phyloP scores from a whole-genome alignment of 208 protist species.

The Spongospora subterranea region DNA sequence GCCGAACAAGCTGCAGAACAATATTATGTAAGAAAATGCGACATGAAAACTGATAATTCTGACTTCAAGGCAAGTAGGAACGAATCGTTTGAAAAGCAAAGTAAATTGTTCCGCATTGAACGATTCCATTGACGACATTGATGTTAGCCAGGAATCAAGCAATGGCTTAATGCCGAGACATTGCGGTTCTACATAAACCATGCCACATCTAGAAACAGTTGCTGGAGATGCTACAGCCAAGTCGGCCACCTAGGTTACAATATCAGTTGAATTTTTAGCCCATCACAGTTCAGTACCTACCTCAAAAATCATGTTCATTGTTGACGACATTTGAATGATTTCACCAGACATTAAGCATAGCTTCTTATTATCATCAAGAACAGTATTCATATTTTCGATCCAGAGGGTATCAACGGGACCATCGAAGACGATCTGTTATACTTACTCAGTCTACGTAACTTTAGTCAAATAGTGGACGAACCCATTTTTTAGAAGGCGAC shows the following conservation, averaged over 20 bases:
- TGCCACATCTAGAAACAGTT: slow-evolving; percentile 97
- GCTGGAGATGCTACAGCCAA: slow-evolving; percentile 94
- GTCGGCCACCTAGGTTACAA: slow-evolving; percentile 97
- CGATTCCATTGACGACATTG: slow-evolving; percentile 56
- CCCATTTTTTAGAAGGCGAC: slow-evolving; percentile 79
- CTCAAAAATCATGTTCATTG: slow-evolving; percentile 78
- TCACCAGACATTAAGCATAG: slow-evolving; percentile 93
- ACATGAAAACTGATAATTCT: not conserved
- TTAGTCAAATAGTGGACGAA: slow-evolving; percentile 73
- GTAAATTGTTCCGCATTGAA: slow-evolving; percentile 59
- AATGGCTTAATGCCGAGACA: slow-evolving; percentile 71
- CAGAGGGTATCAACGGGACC: slow-evolving; percentile 97
- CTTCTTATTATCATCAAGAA: slow-evolving; percentile 97
- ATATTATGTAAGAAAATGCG: not conserved
- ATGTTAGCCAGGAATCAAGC: slow-evolving; percentile 69
- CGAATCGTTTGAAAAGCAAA: slow-evolving; percentile 64
- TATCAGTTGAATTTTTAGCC: slow-evolving; percentile 62
- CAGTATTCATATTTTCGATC: slow-evolving; percentile 99
- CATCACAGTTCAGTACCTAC: slow-evolving; percentile 76
- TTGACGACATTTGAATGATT: slow-evolving; percentile 87
- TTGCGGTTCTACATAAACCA: slow-evolving; percentile 93
- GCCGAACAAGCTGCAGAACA: slow-evolving; percentile 52
- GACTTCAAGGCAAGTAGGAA: slow-evolving; percentile 59
- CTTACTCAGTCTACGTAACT: not conserved
- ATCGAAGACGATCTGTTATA: slow-evolving; percentile 85